Base-by-base conservation (phyloP, 345 rosid genomes). In the Chamaenerion angustifolium region DNA sequence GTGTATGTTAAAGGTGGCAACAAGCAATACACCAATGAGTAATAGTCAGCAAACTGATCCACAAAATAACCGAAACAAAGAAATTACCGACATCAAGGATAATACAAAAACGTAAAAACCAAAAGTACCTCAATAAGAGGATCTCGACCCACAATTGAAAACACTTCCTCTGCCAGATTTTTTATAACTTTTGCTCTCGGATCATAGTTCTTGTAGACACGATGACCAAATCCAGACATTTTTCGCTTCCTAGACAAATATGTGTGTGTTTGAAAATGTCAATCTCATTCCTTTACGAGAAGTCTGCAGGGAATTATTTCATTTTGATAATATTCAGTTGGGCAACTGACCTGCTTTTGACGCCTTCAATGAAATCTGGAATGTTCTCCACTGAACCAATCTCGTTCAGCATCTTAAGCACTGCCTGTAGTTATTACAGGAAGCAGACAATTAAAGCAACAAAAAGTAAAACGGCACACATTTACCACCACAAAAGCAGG, bases 221-320 rank as follows among this genome's bases (percentile, higher is more conserved):
- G 95, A 64, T 92, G 96, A 27, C 98, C 96, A 72, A 92, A 92
- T 57, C 98, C 98, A n/a, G 95, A 92, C 98, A 92, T 84, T 77
- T 92, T 92, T 68, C 86, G 73, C 70, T 84, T 92, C 78, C 98
- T 92, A 35, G 16, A 42, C 7, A 61, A 42, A 53, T 31, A 4
- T 46, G 53, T 21, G 23, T 21, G 25, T 4, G 25, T 14, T 2
- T 35, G 0, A 15, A 19, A 8, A 40, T 40, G 37, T 35, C 21
- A 42, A 48, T 8, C 37, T 31, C 37, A 31, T 31, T 31, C 37
- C 8, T 31, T 31, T 31, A 31, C 8, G 37, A 31, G 37, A 31
- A 31, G 3, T 31, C 37, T 31, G 37, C 37, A 31, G 37, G 37
- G 37, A 31, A 31, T 31, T 3, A 31, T 31, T 5, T 31, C 7